Evolutionary conservation across 1,284 basidiomycete species (phyloP).

Genomic region (Peniophora sp.): DNA sequence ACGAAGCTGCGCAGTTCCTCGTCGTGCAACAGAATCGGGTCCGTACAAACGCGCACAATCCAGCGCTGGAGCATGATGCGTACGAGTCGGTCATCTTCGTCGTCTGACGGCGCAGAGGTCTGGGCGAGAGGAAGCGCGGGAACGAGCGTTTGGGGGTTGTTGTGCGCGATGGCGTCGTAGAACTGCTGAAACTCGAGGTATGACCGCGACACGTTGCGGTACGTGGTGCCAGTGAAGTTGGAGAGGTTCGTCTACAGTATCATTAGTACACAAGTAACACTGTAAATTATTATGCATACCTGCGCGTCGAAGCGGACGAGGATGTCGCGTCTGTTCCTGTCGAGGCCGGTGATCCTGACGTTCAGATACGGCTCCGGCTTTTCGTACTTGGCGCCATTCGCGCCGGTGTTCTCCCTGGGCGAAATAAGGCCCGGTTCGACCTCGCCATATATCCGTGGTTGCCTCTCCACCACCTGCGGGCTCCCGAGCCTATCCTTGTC

Average conservation of each 20-base stretch:
- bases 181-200: constrained; percentile 90
- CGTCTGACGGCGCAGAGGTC: constrained; percentile 90
- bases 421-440: constrained; percentile 76
- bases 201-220: constrained; percentile 86
- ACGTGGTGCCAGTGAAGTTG: constrained; percentile 83
- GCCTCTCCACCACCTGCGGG: constrained; percentile 59
- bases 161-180: constrained; percentile 77
- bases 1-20: constrained; percentile 90
- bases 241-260: constrained; percentile 77
- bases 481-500: constrained; percentile 37
- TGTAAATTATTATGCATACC: constrained; percentile 40
- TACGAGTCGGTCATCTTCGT: constrained; percentile 92
- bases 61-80: constrained; percentile 89
- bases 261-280: too few species aligned
- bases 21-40: constrained; percentile 77
- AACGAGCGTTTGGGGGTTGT: constrained; percentile 86
- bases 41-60: constrained; percentile 85
- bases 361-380: constrained; percentile 75
- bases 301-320: constrained; percentile 90
- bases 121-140: constrained; percentile 87
- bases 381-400: constrained; percentile 66
- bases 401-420: constrained; percentile 50
- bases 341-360: constrained; percentile 81
- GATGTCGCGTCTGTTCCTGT: constrained; percentile 89
- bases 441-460: constrained; percentile 77